A percentile compares a stretch with the other conserved stretches of the same genome.
Evolutionary conservation across 192 early-diverging fungal species (phyloP).

Genomic region (Coemansia sp.): DNA sequence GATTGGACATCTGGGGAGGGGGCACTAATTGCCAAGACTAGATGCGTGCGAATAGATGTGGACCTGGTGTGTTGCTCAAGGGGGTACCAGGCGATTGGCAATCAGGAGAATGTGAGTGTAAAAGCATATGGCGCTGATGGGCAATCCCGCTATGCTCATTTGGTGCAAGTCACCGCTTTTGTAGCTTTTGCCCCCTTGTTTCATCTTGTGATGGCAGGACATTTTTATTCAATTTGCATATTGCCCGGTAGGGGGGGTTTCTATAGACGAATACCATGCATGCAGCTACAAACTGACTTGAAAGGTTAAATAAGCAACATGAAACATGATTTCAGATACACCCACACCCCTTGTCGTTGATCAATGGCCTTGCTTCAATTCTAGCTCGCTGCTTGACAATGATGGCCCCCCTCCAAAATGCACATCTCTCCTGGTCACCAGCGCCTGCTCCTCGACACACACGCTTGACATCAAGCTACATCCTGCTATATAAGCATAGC

Average conservation of each 20-base stretch:
- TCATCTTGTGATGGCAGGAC: not conserved
- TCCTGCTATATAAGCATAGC: not conserved
- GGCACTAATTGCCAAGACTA: not conserved
- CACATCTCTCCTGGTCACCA: not conserved
- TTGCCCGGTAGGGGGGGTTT: not conserved
- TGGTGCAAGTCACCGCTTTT: not conserved
- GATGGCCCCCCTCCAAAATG: not conserved
- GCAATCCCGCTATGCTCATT: not conserved
- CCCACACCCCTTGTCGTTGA: not conserved
- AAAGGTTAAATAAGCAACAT: not conserved
- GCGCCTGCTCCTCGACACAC: not conserved
- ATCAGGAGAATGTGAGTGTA: not conserved
- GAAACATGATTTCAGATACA: not conserved
- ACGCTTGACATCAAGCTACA: not conserved
- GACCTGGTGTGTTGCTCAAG: not conserved
- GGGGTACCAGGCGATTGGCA: not conserved
- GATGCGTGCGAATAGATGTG: conserved; percentile 1
- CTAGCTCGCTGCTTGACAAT: not conserved
- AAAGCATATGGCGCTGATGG: not conserved
- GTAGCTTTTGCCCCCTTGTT: not conserved
- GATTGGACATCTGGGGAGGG: not conserved
- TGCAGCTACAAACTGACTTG: not conserved
- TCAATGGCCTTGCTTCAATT: not conserved
- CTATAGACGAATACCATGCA: not conserved
- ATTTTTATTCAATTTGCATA: not conserved